Evolutionary conservation across 2,329 filamentous ascomycete genomes (phyloP), one percentile per base, ranked within the genome.

Genomic region (Hymenoscyphus infarciens): DNA sequence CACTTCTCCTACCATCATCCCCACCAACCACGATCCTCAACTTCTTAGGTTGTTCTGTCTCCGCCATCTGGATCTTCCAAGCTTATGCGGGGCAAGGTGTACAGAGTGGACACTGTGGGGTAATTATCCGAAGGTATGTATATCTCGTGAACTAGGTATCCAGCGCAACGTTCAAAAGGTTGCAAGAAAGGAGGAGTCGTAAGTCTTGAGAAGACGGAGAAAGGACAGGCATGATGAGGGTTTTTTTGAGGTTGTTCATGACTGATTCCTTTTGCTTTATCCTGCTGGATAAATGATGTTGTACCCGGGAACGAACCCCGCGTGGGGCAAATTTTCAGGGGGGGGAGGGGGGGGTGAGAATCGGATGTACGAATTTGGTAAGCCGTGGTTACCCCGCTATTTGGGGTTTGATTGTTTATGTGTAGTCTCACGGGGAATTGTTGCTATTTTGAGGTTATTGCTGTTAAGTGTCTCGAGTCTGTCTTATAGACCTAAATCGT

Each of bases 11-110:
- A 69, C 68, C 68, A 64, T 72, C 69, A 74, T 88, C 86, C 74
- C 82, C 81, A 75, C 84, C 86, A 70, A 88, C 80, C 71, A 82
- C 86, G 70, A 88, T 84, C 73, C 83, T 82, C 70, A 87, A 61
- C 53, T 67, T 66, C 19, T 55, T 8, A 6, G 16, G 15, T 22
- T 59, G 31, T 49, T 27, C 33, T 33, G 61, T 61, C 19, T 25
- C 60, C 58, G 64, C 35, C 65, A 68, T 66, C 13, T 49, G 39
- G 39, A 10, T n/a, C 39, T 45, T 45, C 39, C 39, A 13, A 22
- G 45, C 19, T 22, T 49, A 49, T 49, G 45, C 25, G 45, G 19
- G 45, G 45, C 25, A 22, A 5, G 25, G 25, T 27, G 38, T n/a
- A n/a, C n/a, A 42, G 7, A 4, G 6, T 13, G 19, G 10, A 49